Base-by-base conservation (phyloP, 352 stramenopile species). In the Blastocystis sp. region DNA sequence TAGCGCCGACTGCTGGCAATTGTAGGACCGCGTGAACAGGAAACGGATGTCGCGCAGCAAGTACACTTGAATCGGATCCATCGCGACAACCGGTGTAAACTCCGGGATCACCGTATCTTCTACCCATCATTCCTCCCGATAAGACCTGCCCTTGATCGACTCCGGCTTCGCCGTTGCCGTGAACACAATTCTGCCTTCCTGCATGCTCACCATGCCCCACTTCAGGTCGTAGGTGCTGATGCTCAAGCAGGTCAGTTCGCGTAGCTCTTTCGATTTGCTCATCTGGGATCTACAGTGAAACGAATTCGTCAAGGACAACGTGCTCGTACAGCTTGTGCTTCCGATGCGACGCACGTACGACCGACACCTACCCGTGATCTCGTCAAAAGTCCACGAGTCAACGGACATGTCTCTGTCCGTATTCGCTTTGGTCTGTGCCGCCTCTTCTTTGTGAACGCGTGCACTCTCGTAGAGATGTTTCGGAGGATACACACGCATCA, bases 11-110 rank as follows among this genome's bases (percentile, higher is more conserved):
- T 81, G 69, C 27, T 81, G 69, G 40, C 69, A 81, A 27, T 57
- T 29, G 48, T 81, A 81, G 36, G 69, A 29, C 8, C 69, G 44
- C 27, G 61, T 81, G 53, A 63, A 81, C n/a, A 81, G 40, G 1
- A 46, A 24, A 4, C 27, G 4, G 0, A 75, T 75, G 4, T 40
- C 18, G 4, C 32, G 40, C 34, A 75, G 18, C 24, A 2, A 34
- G 46, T 53, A 75, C 3, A 34, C 29, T 46, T 75, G 63, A 34
- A 75, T 11, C 18, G 18, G 32, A n/a, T 21, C n/a, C 63, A 75
- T 75, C 4, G 36, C 14, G 24, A 48, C 44, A 51, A 75, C 21
- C 21, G 63, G 46, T 9, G 11, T 11, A n/a, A 75, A 49, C 24
- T 75, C 63, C 32, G 63, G 63, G 32, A 75, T 49, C 1, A 75